These are phyloP conservation scores for Ophiocordyceps camponoti-leonardi DNA, from an alignment of 2,329 filamentous ascomycete species.

Conservation along the genomic window DNA sequence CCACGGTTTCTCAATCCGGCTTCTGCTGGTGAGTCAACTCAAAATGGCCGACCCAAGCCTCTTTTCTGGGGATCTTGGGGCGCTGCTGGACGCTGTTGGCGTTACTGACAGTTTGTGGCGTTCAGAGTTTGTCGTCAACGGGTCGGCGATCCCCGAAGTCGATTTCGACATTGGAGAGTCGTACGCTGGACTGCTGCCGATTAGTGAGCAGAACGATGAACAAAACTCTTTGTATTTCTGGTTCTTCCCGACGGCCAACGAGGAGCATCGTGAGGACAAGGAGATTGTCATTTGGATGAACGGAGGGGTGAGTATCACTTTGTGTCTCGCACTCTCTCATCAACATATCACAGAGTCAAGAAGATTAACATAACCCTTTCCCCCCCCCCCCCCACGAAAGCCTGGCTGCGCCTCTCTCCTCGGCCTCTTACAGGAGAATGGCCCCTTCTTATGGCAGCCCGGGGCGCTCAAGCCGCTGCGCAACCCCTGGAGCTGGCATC, in stretches of 20 bases:
- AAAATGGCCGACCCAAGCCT: too few species aligned
- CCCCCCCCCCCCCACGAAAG: too few species aligned
- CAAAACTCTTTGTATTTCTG: slow-evolving; percentile 43
- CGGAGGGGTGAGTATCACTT: slow-evolving; percentile 26
- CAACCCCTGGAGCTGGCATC: slow-evolving; percentile 54
- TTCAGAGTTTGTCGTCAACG: slow-evolving; percentile 41
- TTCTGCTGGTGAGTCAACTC: background rate
- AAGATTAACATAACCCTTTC: too few species aligned
- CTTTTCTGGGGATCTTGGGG: too few species aligned
- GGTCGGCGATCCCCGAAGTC: slow-evolving; percentile 44
- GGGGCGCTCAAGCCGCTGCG: slow-evolving; percentile 48
- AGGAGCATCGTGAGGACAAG: slow-evolving; percentile 23
- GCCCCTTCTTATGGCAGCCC: slow-evolving; percentile 53
- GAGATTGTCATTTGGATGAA: slow-evolving; percentile 49
- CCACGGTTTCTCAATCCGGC: background rate
- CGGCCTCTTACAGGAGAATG: slow-evolving; percentile 61
- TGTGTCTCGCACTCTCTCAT: too few species aligned
- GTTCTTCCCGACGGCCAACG: slow-evolving; percentile 44
- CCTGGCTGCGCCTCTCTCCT: slow-evolving; percentile 45
- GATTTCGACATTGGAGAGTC: slow-evolving; percentile 44
- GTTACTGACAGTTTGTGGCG: background rate
- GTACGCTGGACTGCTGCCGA: slow-evolving; percentile 40
- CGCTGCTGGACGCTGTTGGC: background rate
- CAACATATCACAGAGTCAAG: too few species aligned
- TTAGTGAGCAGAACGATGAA: slow-evolving; percentile 28